A percentile compares a stretch with the other conserved stretches of the same genome.
These are phyloP conservation scores for Darksidea phi DNA, from an alignment of 495 filamentous ascomycete species.

Conservation along the genomic window DNA sequence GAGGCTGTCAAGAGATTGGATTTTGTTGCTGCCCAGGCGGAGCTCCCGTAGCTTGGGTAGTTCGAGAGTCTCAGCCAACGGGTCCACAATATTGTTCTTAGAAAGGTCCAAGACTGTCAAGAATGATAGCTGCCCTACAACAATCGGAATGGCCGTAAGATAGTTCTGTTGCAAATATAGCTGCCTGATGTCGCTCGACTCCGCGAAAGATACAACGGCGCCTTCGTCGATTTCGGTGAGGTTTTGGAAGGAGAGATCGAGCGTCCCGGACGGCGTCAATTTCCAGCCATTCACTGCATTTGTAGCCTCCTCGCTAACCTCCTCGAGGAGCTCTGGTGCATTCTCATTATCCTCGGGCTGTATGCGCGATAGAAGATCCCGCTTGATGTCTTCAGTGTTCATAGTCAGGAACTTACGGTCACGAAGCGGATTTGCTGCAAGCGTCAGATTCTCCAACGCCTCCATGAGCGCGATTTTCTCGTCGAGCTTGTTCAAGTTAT, in stretches of 20 bases:
- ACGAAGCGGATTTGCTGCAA: slow-evolving; percentile 82
- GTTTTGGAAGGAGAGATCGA: slow-evolving; percentile 47
- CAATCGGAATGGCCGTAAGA: slow-evolving; percentile 65
- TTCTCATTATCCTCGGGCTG: slow-evolving; percentile 50
- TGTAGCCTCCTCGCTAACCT: not conserved
- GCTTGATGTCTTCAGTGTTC: slow-evolving; percentile 77
- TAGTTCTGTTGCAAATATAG: slow-evolving; percentile 75
- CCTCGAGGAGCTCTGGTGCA: slow-evolving; percentile 7
- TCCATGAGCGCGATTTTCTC: slow-evolving; percentile 79
- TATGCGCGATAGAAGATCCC: slow-evolving; percentile 66
- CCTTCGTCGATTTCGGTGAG: slow-evolving; percentile 49
- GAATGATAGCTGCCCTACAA: slow-evolving; percentile 63
- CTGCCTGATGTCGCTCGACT: slow-evolving; percentile 50
- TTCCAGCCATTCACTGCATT: slow-evolving; percentile 27
- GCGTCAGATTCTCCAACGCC: slow-evolving; percentile 64
- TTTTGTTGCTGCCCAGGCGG: slow-evolving; percentile 65
- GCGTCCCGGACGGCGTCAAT: slow-evolving; percentile 34
- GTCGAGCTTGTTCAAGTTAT: slow-evolving; percentile 74
- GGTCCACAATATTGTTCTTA: slow-evolving; percentile 69
- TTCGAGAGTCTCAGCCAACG: slow-evolving; percentile 60
- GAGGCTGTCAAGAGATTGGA: slow-evolving; percentile 65
- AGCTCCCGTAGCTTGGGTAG: slow-evolving; percentile 74
- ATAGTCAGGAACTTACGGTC: slow-evolving; percentile 82
- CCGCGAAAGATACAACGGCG: slow-evolving; percentile 49
- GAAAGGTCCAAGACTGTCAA: slow-evolving; percentile 76